Evolutionary conservation across 2,329 filamentous ascomycete genomes (phyloP).

Genomic region (Neonectria magnoliae): DNA sequence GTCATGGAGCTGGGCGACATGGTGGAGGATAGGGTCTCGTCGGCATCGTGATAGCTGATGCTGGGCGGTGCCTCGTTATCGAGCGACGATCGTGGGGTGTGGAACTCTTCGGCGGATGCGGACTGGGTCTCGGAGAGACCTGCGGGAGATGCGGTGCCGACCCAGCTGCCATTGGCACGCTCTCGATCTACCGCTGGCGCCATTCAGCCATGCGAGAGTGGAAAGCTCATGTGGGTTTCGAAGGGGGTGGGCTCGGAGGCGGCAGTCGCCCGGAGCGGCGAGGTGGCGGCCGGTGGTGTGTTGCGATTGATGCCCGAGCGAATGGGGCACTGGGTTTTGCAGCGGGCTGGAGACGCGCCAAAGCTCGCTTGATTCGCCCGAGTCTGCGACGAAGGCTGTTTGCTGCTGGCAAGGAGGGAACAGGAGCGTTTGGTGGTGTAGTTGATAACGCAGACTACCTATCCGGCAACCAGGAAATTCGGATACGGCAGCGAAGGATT

Average conservation of each 20-base stretch:
- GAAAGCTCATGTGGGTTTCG: conserved; percentile 22
- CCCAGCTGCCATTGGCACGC: conserved; percentile 35
- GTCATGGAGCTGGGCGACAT: conserved; percentile 45
- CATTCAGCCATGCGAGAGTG: conserved; percentile 46
- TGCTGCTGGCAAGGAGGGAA: background rate
- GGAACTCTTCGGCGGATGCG: conserved; percentile 35
- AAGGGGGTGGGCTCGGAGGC: background rate
- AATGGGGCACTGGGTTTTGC: conserved; percentile 1
- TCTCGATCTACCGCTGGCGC: conserved; percentile 45
- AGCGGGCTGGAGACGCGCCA: background rate
- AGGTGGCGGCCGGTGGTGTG: conserved; percentile 8
- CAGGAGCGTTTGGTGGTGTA: background rate
- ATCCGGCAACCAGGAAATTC: conserved; percentile 1
- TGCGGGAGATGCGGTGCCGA: conserved; percentile 28
- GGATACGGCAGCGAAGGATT: conserved; percentile 6
- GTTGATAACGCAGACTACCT: background rate
- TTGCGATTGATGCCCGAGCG: conserved; percentile 13
- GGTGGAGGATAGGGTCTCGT: conserved; percentile 37
- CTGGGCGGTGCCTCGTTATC: conserved; percentile 27
- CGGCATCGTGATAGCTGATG: conserved; percentile 24
- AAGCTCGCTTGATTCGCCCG: background rate
- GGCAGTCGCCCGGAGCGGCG: conserved; percentile 2
- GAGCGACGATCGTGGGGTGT: conserved; percentile 42
- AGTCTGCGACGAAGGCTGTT: background rate
- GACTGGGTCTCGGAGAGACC: conserved; percentile 33